Evolutionary conservation across 805 yeast species (phyloP).

Genomic region (Komagataella ulmi): DNA sequence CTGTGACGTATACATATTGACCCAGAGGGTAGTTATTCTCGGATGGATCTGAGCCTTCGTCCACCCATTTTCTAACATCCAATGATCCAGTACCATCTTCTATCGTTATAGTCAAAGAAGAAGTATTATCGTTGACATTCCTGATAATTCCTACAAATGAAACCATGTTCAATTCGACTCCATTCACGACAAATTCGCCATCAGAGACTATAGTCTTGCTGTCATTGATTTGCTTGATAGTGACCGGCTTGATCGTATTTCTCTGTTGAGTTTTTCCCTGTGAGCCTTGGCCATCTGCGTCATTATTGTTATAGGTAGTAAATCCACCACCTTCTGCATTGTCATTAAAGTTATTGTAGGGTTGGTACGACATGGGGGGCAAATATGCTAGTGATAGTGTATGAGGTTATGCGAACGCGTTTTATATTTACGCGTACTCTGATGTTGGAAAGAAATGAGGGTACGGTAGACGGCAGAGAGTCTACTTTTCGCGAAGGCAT

Average conservation of each 20-base stretch:
- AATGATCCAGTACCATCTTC: conserved; percentile 71
- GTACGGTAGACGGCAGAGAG: too few species aligned
- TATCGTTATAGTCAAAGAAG: conserved; percentile 41
- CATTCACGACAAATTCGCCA: conserved; percentile 47
- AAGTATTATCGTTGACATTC: conserved; percentile 42
- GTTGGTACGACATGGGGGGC: conserved; percentile 16
- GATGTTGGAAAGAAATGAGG: not conserved
- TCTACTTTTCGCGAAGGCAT: not conserved
- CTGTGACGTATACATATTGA: conserved; percentile 47
- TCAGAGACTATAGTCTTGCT: conserved; percentile 52
- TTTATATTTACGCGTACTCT: conserved; percentile 1
- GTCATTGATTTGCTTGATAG: conserved; percentile 59
- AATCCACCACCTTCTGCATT: conserved; percentile 17
- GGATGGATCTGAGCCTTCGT: conserved; percentile 22
- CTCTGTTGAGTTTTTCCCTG: conserved; percentile 16
- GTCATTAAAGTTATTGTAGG: conserved; percentile 20
- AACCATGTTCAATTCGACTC: conserved; percentile 49
- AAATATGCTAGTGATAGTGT: not conserved
- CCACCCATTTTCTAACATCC: conserved; percentile 54
- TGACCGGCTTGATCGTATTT: conserved; percentile 45
- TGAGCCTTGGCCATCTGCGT: conserved; percentile 5
- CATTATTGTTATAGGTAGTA: conserved; percentile 9
- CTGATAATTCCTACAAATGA: conserved; percentile 62
- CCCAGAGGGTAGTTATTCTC: conserved; percentile 32
- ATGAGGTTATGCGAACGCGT: not conserved